Conservation (phyloP, 2,329 filamentous ascomycete species). For the Aspergillus pseudonomiae region DNA sequence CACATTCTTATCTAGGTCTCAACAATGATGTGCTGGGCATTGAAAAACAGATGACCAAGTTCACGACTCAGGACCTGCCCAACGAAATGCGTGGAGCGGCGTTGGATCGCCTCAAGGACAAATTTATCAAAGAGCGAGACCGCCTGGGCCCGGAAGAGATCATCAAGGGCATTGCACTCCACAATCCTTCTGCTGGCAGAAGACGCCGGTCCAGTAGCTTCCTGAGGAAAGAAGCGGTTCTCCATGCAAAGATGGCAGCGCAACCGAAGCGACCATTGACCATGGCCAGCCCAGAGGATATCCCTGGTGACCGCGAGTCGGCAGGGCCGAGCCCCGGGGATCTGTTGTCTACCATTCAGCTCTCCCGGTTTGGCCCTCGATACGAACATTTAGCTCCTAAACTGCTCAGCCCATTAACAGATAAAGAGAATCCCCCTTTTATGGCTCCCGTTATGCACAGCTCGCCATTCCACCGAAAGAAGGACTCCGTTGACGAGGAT, state of each 20-base stretch:
- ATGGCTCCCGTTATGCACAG: constrained; percentile 32
- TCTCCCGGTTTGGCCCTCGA: constrained; percentile 63
- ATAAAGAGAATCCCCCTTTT: constrained; percentile 44
- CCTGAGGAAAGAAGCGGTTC: constrained; percentile 75
- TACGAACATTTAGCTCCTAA: constrained; percentile 42
- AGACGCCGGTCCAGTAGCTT: constrained; percentile 73
- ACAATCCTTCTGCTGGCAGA: constrained; percentile 72
- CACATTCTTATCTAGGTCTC: constrained; percentile 89
- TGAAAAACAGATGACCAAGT: constrained; percentile 91
- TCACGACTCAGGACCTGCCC: constrained; percentile 86
- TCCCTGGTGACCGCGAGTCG: constrained; percentile 35
- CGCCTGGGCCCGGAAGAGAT: constrained; percentile 78
- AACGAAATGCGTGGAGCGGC: constrained; percentile 86
- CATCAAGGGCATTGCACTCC: constrained; percentile 90
- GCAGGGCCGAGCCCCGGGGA: constrained; percentile 71
- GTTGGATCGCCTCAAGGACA: constrained; percentile 83
- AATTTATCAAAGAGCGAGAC: constrained; percentile 84
- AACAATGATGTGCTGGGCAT: constrained; percentile 90
- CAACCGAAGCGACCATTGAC: constrained; percentile 34
- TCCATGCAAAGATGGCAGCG: constrained; percentile 65
- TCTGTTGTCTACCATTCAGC: constrained; percentile 75
- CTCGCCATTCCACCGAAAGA: constrained; percentile 59
- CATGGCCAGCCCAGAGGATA: constrained; percentile 20
- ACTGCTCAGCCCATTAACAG: constrained; percentile 46
- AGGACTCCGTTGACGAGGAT: constrained; percentile 86